Conservation (phyloP, 257 asterid genomes). For the Rehmannia glutinosa region DNA sequence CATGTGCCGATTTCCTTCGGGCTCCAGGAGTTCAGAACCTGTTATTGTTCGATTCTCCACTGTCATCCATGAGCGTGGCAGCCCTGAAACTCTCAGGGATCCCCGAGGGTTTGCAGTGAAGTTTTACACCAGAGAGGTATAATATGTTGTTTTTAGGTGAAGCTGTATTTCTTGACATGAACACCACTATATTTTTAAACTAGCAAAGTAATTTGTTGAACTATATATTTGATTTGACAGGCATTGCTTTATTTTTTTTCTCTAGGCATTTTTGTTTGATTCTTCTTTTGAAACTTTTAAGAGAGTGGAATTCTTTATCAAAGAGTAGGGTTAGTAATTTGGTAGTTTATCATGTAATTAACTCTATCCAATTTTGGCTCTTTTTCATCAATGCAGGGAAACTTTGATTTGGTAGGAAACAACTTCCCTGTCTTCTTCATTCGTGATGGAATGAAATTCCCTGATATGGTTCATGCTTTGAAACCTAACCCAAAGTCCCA, state of each 20-base stretch:
- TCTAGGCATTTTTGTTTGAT: conserved; percentile 19
- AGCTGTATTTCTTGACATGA: background rate
- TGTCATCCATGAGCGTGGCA: conserved; percentile 95
- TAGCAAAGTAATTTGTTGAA: too few relatives aligned
- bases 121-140: conserved; percentile 45
- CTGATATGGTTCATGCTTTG: conserved; percentile 83
- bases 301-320: background rate
- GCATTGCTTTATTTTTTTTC: background rate
- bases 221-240: background rate
- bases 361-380: background rate
- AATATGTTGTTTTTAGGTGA: background rate
- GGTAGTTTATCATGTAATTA: background rate
- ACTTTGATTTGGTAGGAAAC: conserved; percentile 96
- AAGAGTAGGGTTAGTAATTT: background rate
- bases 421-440: conserved; percentile 89
- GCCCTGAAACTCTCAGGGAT: conserved; percentile 95
- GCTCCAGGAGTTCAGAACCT: conserved; percentile 97
- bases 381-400: conserved; percentile 52
- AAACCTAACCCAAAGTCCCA: conserved; percentile 95
- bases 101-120: conserved; percentile 77
- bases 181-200: background rate
- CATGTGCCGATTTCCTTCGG: conserved; percentile 94
- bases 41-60: conserved; percentile 92
- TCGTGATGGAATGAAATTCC: conserved; percentile 94
- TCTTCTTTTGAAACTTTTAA: background rate